These are phyloP conservation scores for Nannochloropsis salina DNA, from an alignment of 108 stramenopile genomes.

Conservation along the genomic window DNA sequence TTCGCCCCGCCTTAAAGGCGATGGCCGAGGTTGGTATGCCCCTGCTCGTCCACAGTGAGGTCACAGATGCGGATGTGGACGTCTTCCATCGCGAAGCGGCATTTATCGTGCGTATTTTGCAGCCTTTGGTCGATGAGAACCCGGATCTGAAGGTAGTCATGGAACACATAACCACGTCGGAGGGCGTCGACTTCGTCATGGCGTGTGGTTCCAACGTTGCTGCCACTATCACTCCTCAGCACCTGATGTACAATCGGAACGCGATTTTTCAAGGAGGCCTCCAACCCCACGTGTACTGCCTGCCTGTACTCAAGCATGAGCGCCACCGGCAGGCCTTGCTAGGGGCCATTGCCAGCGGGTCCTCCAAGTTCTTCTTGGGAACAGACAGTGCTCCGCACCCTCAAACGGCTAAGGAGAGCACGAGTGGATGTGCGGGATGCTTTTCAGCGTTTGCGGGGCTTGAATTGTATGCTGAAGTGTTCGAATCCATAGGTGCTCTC, in stretches of 20 bases:
- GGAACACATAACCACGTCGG: slow-evolving; percentile 64
- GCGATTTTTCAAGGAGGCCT: slow-evolving; percentile 79
- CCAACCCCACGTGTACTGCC: slow-evolving; percentile 94
- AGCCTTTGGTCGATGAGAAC: slow-evolving; percentile 69
- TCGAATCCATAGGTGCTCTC: slow-evolving; percentile 74
- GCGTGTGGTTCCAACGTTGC: slow-evolving; percentile 67
- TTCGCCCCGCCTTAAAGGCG: slow-evolving; percentile 69
- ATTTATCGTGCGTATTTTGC: slow-evolving; percentile 84
- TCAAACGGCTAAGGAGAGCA: slow-evolving; percentile 60
- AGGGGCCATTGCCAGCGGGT: slow-evolving; percentile 77
- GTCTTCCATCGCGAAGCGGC: slow-evolving; percentile 92
- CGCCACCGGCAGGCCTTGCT: slow-evolving; percentile 79
- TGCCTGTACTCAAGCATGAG: slow-evolving; percentile 97
- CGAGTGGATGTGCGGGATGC: slow-evolving; percentile 95
- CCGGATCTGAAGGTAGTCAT: slow-evolving; percentile 88
- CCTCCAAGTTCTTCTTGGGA: slow-evolving; percentile 88
- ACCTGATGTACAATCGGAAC: slow-evolving; percentile 96
- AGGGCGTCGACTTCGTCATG: slow-evolving; percentile 82
- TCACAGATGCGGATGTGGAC: slow-evolving; percentile 77
- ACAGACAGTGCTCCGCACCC: slow-evolving; percentile 97
- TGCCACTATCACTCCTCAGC: slow-evolving; percentile 95
- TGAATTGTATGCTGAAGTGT: slow-evolving; percentile 90
- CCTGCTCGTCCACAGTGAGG: slow-evolving; percentile 94
- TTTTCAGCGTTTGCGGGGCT: slow-evolving; percentile 89
- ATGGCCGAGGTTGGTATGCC: slow-evolving; percentile 90